Base-by-base conservation (phyloP, 306 rosid species). In the Casuarina glauca region DNA sequence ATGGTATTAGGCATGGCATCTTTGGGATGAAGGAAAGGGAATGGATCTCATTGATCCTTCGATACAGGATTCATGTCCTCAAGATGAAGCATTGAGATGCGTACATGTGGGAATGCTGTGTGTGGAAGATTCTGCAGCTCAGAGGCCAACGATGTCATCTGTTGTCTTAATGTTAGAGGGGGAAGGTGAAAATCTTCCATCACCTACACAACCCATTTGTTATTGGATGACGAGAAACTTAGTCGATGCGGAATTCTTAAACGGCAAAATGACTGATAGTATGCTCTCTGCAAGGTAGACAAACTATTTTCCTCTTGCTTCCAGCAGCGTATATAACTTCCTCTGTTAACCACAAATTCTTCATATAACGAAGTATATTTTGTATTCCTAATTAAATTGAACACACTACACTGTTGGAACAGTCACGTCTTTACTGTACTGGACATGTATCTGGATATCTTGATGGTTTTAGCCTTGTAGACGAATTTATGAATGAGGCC, bases 161-260 rank as follows among this genome's bases (percentile, higher is more conserved):
- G 93, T 94, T 66, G 86, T 94, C 81, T 66, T 92, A 74, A 89
- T 90, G 96, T 84, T 94, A 75, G 97, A 92, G 80, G 90, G 96
- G 83, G 94, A 90, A 79, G 73, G 92, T 43, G 70, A 87, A 41
- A 75, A 64, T 80, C 96, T 92, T 66, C 96, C 90, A 3, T 45
- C 69, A 64, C 94, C 97, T 9, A 73, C 80, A 35, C 94, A 85
- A 41, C 98, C 98, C 52, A 72, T 90, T 50, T 74, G 79, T 78
- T 87, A 90, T 74, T 89, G 96, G 13, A 81, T 82, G 76, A 92
- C 86, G 67, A 20, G 43, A 7, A 79, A 77, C 69, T 74, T 50
- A 36, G 73, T 81, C 5, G 94, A 88, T 46, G 81, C 84, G 41
- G 89, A 79, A 26, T 76, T 86, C 71, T 76, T 87, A 12, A 89